These are phyloP conservation scores for Bacidia rubella DNA, from an alignment of 495 filamentous ascomycete species.

Conservation along the genomic window DNA sequence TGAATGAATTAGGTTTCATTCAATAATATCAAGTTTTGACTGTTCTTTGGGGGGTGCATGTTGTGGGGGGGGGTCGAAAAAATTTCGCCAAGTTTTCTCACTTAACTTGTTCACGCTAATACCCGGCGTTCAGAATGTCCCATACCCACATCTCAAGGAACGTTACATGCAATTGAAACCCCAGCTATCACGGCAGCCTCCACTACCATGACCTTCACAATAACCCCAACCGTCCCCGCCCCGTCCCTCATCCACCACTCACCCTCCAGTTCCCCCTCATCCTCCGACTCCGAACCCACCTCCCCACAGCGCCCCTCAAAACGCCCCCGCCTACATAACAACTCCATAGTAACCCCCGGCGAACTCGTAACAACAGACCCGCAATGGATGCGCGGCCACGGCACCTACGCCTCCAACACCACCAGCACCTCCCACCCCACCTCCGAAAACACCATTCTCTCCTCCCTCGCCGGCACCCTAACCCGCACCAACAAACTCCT, in stretches of 20 bases:
- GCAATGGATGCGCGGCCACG: constrained; percentile 95
- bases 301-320: not conserved
- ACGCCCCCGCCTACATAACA: not conserved
- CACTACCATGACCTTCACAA: not conserved
- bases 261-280: not conserved
- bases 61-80: too few relatives aligned
- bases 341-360: constrained; percentile 59
- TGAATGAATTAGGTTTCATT: too few relatives aligned
- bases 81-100: too few relatives aligned
- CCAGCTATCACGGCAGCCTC: not conserved
- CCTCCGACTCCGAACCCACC: not conserved
- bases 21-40: too few relatives aligned
- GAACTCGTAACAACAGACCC: constrained; percentile 78
- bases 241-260: not conserved
- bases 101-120: too few relatives aligned
- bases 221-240: not conserved
- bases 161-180: not conserved
- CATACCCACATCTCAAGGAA: not conserved
- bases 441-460: constrained; percentile 55
- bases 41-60: too few relatives aligned
- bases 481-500: constrained; percentile 92
- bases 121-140: not conserved
- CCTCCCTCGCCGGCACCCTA: constrained; percentile 76
- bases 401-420: constrained; percentile 60
- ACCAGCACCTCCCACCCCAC: constrained; percentile 15